Conservation (phyloP, 2,329 filamentous ascomycete genomes). For the Colletotrichum noveboracense region DNA sequence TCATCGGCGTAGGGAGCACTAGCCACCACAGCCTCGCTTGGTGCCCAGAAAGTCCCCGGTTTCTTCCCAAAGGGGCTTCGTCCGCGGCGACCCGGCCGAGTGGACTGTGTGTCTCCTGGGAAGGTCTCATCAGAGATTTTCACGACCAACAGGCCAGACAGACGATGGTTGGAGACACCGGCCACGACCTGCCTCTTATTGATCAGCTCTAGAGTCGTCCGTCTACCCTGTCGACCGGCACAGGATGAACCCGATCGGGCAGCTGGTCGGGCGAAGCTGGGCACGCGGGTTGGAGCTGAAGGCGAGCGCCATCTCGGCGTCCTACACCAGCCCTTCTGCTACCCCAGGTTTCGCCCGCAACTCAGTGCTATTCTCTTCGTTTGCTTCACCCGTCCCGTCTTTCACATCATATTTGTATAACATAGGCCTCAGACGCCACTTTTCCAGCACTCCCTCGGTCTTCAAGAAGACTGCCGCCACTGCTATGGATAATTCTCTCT, state of each 20-base stretch:
- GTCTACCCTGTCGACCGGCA: background rate
- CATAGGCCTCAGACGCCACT: background rate
- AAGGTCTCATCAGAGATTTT: slow-evolving; percentile 16
- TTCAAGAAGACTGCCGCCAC: background rate
- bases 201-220: background rate
- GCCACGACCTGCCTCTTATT: slow-evolving; percentile 7
- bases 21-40: slow-evolving; percentile 15
- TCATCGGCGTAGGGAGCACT: slow-evolving; percentile 4
- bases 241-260: slow-evolving; percentile 19
- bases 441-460: background rate
- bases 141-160: background rate
- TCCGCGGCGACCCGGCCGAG: background rate
- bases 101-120: background rate
- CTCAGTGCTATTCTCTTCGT: background rate
- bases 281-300: slow-evolving; percentile 1
- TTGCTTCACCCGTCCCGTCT: background rate
- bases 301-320: background rate
- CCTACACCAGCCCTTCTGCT: background rate
- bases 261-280: slow-evolving; percentile 15
- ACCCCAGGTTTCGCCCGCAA: background rate
- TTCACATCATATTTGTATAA: slow-evolving; percentile 1
- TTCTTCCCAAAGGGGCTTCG: slow-evolving; percentile 6
- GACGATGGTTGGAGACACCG: background rate
- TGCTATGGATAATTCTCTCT: background rate
- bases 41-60: background rate